Percentiles rank a stretch among this genome's conserved stretches.
phyloP scores from a whole-genome alignment of 2,329 filamentous ascomycete genomes.

The Cadophora sp. region DNA sequence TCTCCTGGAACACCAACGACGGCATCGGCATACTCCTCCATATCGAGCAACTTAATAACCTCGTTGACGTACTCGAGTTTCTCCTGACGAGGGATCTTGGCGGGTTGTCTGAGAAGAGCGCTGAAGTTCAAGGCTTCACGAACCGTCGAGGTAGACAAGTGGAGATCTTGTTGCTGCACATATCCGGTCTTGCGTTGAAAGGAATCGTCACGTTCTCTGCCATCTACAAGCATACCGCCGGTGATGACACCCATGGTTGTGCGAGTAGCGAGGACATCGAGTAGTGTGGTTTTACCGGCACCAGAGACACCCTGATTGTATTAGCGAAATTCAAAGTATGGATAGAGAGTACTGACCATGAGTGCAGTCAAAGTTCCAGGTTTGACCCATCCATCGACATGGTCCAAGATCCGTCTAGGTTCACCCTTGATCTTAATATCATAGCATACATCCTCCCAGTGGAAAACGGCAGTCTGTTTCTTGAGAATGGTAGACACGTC shows the following conservation, averaged over 20 bases:
- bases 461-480: slow-evolving; percentile 40
- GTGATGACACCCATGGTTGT: slow-evolving; percentile 88
- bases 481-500: slow-evolving; percentile 34
- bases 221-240: slow-evolving; percentile 77
- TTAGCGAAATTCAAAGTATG: background rate
- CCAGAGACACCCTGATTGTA: slow-evolving; percentile 43
- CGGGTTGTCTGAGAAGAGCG: slow-evolving; percentile 86
- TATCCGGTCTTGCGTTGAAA: slow-evolving; percentile 95
- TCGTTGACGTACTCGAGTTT: slow-evolving; percentile 89
- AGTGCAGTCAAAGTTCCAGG: slow-evolving; percentile 72
- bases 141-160: slow-evolving; percentile 83
- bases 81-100: slow-evolving; percentile 71
- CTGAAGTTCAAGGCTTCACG: slow-evolving; percentile 88
- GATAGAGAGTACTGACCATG: slow-evolving; percentile 52
- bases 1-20: slow-evolving; percentile 90
- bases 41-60: slow-evolving; percentile 88
- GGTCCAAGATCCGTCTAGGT: slow-evolving; percentile 67
- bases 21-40: slow-evolving; percentile 90
- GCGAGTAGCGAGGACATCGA: slow-evolving; percentile 80
- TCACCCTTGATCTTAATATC: slow-evolving; percentile 74
- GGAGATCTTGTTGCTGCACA: slow-evolving; percentile 90
- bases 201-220: slow-evolving; percentile 62
- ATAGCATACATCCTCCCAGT: slow-evolving; percentile 62
- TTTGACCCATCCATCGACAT: slow-evolving; percentile 75
- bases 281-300: slow-evolving; percentile 86